Base-by-base conservation (phyloP, 1,139 yeast genomes). In the Magnusiomyces suaveolens region DNA sequence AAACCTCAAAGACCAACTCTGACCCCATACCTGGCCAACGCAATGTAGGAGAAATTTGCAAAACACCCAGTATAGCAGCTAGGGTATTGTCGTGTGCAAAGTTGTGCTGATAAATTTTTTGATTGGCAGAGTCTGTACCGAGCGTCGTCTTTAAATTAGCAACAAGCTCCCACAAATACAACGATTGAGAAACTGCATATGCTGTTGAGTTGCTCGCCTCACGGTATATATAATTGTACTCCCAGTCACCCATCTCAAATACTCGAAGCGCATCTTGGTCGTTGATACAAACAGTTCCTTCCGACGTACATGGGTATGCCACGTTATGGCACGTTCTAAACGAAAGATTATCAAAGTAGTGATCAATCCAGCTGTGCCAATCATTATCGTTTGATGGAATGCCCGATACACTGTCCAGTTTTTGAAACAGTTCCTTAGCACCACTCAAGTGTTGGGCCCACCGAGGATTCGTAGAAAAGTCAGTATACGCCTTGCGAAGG, bases 11-110 rank as follows among this genome's bases (percentile, higher is more conserved):
- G 1, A 68, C 67, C 41, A 71, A 60, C 53, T 73, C 73, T 21
- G 75, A 56, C n/a, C 75, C 76, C 74, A 73, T 72, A 2, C 75
- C 76, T 8, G 76, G 76, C 76, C 76, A 73, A 57, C 72, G 64
- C 56, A 73, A 64, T 20, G 57, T 53, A 3, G 41, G 36, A n/a
- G 60, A 59, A 21, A 70, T 61, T 41, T 71, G 70, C 21, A 73
- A 63, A 21, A 72, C 66, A 0, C 72, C 71, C 12, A 71, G 62
- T 12, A 73, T 52, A 0, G 69, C 70, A 1, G 71, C 63, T 36
- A 73, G 59, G n/a, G 73, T 70, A 8, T 75, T 75, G 60, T 73
- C 76, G 59, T 73, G 76, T 2, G 72, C 75, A 57, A 73, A 64
- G 48, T 70, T 72, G 57, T 73, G 76, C 44, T 66, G 65, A 60